phyloP scores from a whole-genome alignment of 2,329 filamentous ascomycete genomes.

The Ilyonectria destructans region DNA sequence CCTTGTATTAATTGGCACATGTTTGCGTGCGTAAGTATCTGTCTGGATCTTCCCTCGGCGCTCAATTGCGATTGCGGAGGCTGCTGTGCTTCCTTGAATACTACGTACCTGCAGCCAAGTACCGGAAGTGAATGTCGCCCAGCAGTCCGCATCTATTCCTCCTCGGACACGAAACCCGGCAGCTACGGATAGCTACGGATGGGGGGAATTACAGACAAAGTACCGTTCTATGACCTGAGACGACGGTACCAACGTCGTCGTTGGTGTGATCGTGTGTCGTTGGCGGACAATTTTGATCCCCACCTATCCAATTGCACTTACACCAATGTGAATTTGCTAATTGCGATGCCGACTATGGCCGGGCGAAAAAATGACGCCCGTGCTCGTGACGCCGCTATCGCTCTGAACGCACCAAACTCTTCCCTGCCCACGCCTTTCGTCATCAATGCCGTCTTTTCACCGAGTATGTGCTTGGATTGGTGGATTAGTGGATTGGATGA shows the following conservation, averaged over 20 bases:
- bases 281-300: not conserved
- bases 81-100: not conserved
- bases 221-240: not conserved
- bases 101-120: not conserved
- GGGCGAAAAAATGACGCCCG: conserved; percentile 5
- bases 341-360: conserved; percentile 20
- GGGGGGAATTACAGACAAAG: no score
- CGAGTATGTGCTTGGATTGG: no score
- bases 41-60: not conserved
- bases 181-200: no score
- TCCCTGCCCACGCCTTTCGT: not conserved
- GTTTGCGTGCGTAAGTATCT: not conserved
- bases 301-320: conserved; percentile 22
- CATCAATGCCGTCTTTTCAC: not conserved
- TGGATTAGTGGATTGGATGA: no score
- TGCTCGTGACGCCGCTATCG: conserved; percentile 5
- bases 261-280: not conserved
- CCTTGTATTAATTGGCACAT: not conserved
- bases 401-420: not conserved
- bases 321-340: conserved; percentile 10
- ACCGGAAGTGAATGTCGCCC: not conserved
- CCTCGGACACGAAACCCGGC: no score
- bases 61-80: conserved; percentile 5
- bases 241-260: not conserved
- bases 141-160: no score